Base-by-base conservation (phyloP, 257 asterid genomes). In the Salvia miltiorrhiza region DNA sequence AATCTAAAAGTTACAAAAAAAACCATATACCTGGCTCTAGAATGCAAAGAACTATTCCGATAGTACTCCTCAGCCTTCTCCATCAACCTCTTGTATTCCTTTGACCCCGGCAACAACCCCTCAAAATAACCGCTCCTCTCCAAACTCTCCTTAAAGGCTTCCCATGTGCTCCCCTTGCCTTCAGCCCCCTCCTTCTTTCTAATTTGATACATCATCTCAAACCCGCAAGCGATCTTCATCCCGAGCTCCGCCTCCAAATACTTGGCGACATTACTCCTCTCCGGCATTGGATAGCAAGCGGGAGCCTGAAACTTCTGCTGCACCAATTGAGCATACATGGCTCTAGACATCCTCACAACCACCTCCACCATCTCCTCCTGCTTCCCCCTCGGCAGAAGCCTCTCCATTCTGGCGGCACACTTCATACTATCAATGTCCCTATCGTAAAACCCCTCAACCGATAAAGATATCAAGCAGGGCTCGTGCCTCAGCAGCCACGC, bases 131-230 rank as follows among this genome's bases (percentile, higher is more conserved):
- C 96, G 56, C 89, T 84, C 37, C 72, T 79, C 74, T 89, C 96
- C 82, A 87, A 74, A 74, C 84, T 84, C 77, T 80, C 86, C 80
- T 23, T 82, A 67, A 84, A 93, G 48, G 82, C 90, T 61, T 90
- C 99, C 99, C 96, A 93, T 8, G 90, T 79, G 79, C 93, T 85
- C 68, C 97, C 99, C 80, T 89, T 87, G 73, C 99, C 96, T 79
- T 86, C 99, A 28, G 59, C 82, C 32, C 95, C 93, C 68, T 84
- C 85, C 79, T 66, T 90, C 85, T 84, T 93, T 64, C 83, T 86
- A 81, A 82, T 37, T 78, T 90, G 97, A 79, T 87, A 93, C 82
- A 90, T 85, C 96, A 93, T 93, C 79, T 90, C 99, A 71, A 93
- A 79, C 40, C 99, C 99, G 80, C 99, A 93, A 17, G 93, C 59